A percentile compares a stretch with the other conserved stretches of the same genome.
Conservation (phyloP, 1,139 yeast genomes). For the Suhomyces atakaporum region DNA sequence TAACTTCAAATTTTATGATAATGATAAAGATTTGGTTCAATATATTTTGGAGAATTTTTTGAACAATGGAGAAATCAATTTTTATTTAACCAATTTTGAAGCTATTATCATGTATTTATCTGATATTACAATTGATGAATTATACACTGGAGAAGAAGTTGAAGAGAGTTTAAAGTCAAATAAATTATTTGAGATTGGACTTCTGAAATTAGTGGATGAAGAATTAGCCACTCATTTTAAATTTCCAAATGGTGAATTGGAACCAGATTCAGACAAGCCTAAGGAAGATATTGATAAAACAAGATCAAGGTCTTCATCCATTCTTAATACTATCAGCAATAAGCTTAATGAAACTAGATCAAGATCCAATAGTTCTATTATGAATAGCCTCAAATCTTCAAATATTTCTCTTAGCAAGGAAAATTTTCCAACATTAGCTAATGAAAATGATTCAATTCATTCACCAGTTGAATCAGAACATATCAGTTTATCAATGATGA, state of each 20-base stretch:
- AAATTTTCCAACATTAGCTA: slow-evolving; percentile 28
- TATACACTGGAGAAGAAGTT: slow-evolving; percentile 13
- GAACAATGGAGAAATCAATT: slow-evolving; percentile 43
- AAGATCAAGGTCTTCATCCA: slow-evolving; percentile 43
- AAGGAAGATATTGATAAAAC: slow-evolving; percentile 20
- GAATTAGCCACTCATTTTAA: slow-evolving; percentile 33
- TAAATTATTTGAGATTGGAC: slow-evolving; percentile 14
- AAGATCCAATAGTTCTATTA: slow-evolving; percentile 35
- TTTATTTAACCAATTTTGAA: slow-evolving; percentile 46
- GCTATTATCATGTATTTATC: slow-evolving; percentile 43
- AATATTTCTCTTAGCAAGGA: slow-evolving; percentile 25
- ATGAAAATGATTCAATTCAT: slow-evolving; percentile 18
- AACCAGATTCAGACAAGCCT: slow-evolving; percentile 13
- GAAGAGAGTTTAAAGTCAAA: slow-evolving; percentile 6
- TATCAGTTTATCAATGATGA: slow-evolving; percentile 33
- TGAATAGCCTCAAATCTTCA: slow-evolving; percentile 23
- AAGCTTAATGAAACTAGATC: slow-evolving; percentile 36
- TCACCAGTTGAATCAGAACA: slow-evolving; percentile 18
- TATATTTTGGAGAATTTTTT: slow-evolving; percentile 31
- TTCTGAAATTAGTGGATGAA: slow-evolving; percentile 34
- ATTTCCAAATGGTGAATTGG: slow-evolving; percentile 32
- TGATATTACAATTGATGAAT: slow-evolving; percentile 38
- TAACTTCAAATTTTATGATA: slow-evolving; percentile 27
- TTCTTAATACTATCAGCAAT: slow-evolving; percentile 39
- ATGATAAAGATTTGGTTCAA: slow-evolving; percentile 34